These are phyloP conservation scores for Suillus subaureus DNA, from an alignment of 768 basidiomycete genomes.

Conservation along the genomic window DNA sequence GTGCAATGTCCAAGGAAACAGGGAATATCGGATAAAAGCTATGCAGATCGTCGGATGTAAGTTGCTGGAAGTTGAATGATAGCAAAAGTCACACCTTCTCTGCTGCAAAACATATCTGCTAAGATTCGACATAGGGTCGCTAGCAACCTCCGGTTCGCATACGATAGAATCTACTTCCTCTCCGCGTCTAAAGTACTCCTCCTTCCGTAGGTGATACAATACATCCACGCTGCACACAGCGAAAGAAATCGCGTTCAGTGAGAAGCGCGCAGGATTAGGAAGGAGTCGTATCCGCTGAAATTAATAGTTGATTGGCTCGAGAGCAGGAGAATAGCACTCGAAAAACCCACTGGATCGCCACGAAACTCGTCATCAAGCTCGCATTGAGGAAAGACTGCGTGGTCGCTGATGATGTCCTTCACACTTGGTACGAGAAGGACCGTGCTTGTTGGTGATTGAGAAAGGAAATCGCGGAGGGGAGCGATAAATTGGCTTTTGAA, in stretches of 20 bases:
- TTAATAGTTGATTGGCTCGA: neutral
- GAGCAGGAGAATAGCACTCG: neutral
- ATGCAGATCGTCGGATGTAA: slow-evolving; percentile 6
- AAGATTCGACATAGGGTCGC: slow-evolving; percentile 79
- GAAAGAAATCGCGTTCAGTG: slow-evolving; percentile 82
- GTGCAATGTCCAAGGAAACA: slow-evolving; percentile 67
- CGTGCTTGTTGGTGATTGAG: slow-evolving; percentile 64
- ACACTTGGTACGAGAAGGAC: slow-evolving; percentile 83
- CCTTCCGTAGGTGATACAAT: slow-evolving; percentile 85
- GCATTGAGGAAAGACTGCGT: slow-evolving; percentile 85
- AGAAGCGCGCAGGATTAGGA: slow-evolving; percentile 86
- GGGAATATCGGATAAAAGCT: slow-evolving; percentile 98
- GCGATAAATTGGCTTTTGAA: slow-evolving; percentile 68
- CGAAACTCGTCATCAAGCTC: slow-evolving; percentile 50
- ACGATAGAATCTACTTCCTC: slow-evolving; percentile 57
- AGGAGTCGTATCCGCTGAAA: slow-evolving; percentile 73
- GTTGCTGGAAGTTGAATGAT: neutral
- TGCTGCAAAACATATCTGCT: slow-evolving; percentile 86
- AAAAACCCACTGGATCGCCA: slow-evolving; percentile 51
- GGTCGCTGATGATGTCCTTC: slow-evolving; percentile 76
- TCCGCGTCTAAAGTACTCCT: slow-evolving; percentile 74
- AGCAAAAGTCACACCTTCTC: slow-evolving; percentile 58
- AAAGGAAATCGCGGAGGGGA: slow-evolving; percentile 58
- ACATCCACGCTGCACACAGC: slow-evolving; percentile 84
- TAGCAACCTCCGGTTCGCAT: slow-evolving; percentile 45